Evolutionary conservation across 257 asterid species (phyloP).

Genomic region (Dorcoceras hygrometricum): DNA sequence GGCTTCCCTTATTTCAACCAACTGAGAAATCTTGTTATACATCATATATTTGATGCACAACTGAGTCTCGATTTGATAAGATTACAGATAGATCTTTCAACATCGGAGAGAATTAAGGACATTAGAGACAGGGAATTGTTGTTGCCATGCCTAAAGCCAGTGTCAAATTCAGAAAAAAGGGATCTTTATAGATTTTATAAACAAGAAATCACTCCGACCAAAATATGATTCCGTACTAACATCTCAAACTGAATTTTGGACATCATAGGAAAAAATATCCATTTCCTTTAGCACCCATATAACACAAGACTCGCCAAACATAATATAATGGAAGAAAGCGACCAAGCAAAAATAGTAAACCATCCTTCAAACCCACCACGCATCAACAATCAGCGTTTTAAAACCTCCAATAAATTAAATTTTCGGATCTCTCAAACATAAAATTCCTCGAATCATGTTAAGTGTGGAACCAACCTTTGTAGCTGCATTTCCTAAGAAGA

Average conservation of each 20-base stretch:
- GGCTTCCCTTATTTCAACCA: not conserved
- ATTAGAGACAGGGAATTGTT: not conserved
- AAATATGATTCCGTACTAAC: not conserved
- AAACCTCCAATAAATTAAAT: not conserved
- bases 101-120: too few species aligned
- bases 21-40: not conserved
- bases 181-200: not conserved
- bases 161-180: not conserved
- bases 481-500: slow-evolving; percentile 1
- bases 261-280: not conserved
- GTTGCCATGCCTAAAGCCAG: not conserved
- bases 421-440: not conserved
- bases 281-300: not conserved
- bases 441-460: not conserved
- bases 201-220: not conserved
- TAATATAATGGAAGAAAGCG: not conserved
- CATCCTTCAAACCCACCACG: not conserved
- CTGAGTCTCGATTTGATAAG: not conserved
- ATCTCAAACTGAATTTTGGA: not conserved
- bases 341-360: not conserved
- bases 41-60: not conserved
- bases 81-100: not conserved
- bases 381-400: not conserved
- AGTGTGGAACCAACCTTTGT: not conserved
- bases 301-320: not conserved